Evolutionary conservation across 192 early-diverging fungal genomes (phyloP).

Genomic region (Thamnidium elegans): DNA sequence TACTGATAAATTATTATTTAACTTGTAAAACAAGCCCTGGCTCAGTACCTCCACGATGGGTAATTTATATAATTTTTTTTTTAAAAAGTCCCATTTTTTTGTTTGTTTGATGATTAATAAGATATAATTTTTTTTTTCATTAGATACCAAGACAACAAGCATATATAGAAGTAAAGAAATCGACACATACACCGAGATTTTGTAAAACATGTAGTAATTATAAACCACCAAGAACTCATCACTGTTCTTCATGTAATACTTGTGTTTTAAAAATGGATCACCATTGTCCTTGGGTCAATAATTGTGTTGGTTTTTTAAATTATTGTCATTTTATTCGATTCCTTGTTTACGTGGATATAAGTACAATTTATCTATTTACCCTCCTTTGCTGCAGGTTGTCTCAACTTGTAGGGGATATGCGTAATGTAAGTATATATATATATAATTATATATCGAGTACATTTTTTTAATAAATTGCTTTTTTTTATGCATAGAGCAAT

Average conservation of each 20-base stretch:
- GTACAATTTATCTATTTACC: slow-evolving; percentile 52
- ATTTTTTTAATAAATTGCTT: neutral
- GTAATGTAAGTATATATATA: slow-evolving; percentile 14
- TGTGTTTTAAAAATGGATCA: slow-evolving; percentile 92
- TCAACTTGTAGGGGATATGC: slow-evolving; percentile 37
- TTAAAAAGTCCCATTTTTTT: neutral
- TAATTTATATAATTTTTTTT: slow-evolving; percentile 13
- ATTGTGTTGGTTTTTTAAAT: slow-evolving; percentile 81
- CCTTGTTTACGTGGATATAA: slow-evolving; percentile 64
- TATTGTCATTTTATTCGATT: slow-evolving; percentile 81
- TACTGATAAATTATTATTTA: slow-evolving; percentile 88
- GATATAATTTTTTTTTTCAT: neutral
- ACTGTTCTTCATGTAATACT: slow-evolving; percentile 71
- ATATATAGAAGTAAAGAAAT: slow-evolving; percentile 65
- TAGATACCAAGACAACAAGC: slow-evolving; percentile 32
- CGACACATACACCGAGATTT: slow-evolving; percentile 66
- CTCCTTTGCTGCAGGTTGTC: slow-evolving; percentile 55
- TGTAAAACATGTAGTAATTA: slow-evolving; percentile 60
- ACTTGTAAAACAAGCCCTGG: slow-evolving; percentile 79
- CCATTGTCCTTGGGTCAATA: slow-evolving; percentile 90
- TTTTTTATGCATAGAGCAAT: slow-evolving; percentile 2
- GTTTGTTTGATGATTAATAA: neutral
- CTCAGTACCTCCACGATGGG: slow-evolving; percentile 62
- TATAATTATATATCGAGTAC: neutral
- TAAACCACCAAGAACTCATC: slow-evolving; percentile 80